Evolutionary conservation across 2,329 filamentous ascomycete genomes (phyloP), one percentile per base, ranked within the genome.

Genomic region (Bipolaris zeicola): DNA sequence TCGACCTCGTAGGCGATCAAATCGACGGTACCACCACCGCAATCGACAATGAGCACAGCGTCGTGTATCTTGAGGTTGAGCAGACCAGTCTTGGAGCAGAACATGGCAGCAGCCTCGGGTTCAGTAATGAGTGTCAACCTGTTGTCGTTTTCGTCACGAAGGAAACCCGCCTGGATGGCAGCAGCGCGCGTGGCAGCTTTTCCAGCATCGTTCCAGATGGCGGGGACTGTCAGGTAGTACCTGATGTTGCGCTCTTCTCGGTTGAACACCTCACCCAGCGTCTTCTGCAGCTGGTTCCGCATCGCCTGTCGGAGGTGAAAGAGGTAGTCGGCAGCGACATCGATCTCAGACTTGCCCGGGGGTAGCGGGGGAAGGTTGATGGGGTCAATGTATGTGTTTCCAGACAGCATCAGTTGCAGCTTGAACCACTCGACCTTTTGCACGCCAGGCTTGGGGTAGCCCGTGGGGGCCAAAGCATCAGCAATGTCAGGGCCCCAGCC

Each of bases 341-440:
- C 95, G 78, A 98, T 96, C 80, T 98, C 95, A 24, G 94, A 97
- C 83, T 98, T 98, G 78, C 95, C 95, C 43, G 94, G 93, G 45
- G 95, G 95, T 76, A 98, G 90, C 63, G 95, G 95, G 45, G 95
- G 95, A 65, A 99, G 87, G 84, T 98, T 98, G 81, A 98, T 98
- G 61, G 95, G 95, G 77, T 98, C 95, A 74, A 98, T 98, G 78
- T 98, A 98, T 42, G 95, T 98, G 83, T 98, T 98, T 62, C 95
- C 95, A 58, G 92, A 97, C 61, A 97, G 85, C 95, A 98, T 98
- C 55, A 99, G 87, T 81, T 99, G 95, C 66, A 99, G 85, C 83
- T 98, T 98, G 85, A 99, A 98, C 95, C 95, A 99, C 81, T 98
- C 95, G 22, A 98, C 94, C 81, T 98, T 98, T 79, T 98, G 95